Evolutionary conservation across 2,329 filamentous ascomycete species (phyloP), one percentile per base, ranked within the genome.

Genomic region (Fusarium dimerum): DNA sequence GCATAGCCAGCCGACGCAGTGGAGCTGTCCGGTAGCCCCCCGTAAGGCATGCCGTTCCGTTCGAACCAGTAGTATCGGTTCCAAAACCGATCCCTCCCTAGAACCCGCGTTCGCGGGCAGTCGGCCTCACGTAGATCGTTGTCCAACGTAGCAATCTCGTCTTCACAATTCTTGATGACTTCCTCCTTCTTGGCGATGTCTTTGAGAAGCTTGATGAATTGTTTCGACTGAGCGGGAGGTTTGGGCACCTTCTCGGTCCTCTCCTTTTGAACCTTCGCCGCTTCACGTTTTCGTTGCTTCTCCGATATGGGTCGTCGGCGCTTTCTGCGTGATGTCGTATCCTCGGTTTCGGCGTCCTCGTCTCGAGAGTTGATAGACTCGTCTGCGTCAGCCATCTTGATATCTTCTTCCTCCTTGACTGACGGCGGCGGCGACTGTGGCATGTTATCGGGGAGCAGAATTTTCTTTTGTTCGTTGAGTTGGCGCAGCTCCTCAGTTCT

Each of bases 1-100:
- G 93, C 92, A 68, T 97, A 99, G 9, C 84, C 87, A 18, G 93
- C 92, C 43, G 86, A 80, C 1, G 91, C 89, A 2, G 93, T 97
- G 15, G 92, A 97, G 71, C 91, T 96, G 59, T 83, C 84, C 0
- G 92, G 92, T 50, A 97, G 79, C 5, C 94, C 94, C 32, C 82
- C 91, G 66, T 93, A 96, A 0, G 94, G 94, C 92, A 97, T 97
- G 20, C 92, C 94, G 66, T 97, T 99, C 57, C 93, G 88, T 73
- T 99, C 94, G 70, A 97, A 97, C 93, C 94, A 99, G 78, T 95
- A 97, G 73, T 97, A 99, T 48, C 93, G 85, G 72, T 99, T 97
- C 86, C 93, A 96, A 78, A 96, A 99, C 42, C 94, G 86, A 73
- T 99, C 94, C 70, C 94, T 93, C 54, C 94, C 94, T 26, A 99